These are phyloP conservation scores for Paulownia fortunei DNA, from an alignment of 257 asterid species.

Conservation along the genomic window DNA sequence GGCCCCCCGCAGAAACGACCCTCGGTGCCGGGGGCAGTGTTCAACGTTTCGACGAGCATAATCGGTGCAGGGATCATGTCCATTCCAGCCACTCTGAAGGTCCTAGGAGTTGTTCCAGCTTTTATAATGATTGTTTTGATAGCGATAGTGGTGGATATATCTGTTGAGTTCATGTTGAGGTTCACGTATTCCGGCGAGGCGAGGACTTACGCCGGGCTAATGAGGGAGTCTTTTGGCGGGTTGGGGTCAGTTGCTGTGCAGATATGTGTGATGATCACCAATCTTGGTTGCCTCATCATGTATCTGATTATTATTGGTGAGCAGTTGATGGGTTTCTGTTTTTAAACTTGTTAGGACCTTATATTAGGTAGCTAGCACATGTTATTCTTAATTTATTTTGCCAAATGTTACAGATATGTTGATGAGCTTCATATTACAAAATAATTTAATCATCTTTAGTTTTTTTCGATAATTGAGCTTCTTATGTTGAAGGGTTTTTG, in stretches of 20 bases:
- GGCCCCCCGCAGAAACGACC: conserved; percentile 21
- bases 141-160: conserved; percentile 69
- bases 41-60: conserved; percentile 89
- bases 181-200: conserved; percentile 81
- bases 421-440: not conserved
- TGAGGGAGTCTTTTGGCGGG: conserved; percentile 88
- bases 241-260: conserved; percentile 77
- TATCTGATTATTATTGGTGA: conserved; percentile 88
- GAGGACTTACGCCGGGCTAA: conserved; percentile 79
- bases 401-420: not conserved
- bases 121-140: conserved; percentile 62
- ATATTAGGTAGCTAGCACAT: not conserved
- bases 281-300: conserved; percentile 90
- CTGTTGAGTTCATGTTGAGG: conserved; percentile 87
- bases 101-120: conserved; percentile 83
- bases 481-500: not conserved
- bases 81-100: conserved; percentile 91
- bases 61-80: conserved; percentile 99
- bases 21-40: conserved; percentile 80
- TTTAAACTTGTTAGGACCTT: not conserved
- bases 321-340: not conserved
- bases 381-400: too few relatives aligned
- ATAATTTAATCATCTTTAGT: not conserved
- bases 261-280: conserved; percentile 77
- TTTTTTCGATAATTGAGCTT: not conserved